phyloP scores from a whole-genome alignment of 108 stramenopile genomes.

The Skeletonema marinoi region DNA sequence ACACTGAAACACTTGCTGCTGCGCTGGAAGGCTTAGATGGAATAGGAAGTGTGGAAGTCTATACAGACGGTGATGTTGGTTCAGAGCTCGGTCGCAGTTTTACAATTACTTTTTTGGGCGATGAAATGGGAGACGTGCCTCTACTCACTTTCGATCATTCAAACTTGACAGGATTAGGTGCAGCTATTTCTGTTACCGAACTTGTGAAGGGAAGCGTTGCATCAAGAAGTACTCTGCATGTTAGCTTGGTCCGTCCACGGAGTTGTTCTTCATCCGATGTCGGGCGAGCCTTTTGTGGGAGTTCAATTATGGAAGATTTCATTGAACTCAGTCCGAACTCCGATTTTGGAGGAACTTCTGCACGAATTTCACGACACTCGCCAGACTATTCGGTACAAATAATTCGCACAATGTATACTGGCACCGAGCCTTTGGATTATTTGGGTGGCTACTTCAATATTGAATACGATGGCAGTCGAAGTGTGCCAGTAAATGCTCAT shows the following conservation, averaged over 20 bases:
- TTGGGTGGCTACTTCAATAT: slow-evolving; percentile 67
- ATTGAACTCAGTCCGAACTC: slow-evolving; percentile 34
- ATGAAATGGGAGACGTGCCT: slow-evolving; percentile 55
- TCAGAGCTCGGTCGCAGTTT: slow-evolving; percentile 63
- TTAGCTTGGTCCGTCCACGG: slow-evolving; percentile 61
- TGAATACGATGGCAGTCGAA: slow-evolving; percentile 57
- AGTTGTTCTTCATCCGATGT: slow-evolving; percentile 64
- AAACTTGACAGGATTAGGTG: slow-evolving; percentile 61
- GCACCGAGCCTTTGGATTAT: slow-evolving; percentile 4
- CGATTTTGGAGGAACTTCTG: slow-evolving; percentile 23
- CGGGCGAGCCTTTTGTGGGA: slow-evolving; percentile 55
- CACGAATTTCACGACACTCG: slow-evolving; percentile 8
- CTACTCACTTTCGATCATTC: slow-evolving; percentile 43
- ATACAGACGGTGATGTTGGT: slow-evolving; percentile 12
- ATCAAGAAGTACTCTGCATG: slow-evolving; percentile 37
- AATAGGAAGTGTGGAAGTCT: slow-evolving; percentile 54
- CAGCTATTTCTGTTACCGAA: slow-evolving; percentile 52
- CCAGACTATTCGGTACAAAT: slow-evolving; percentile 51
- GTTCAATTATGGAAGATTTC: slow-evolving; percentile 27
- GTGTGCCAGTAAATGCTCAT: slow-evolving; percentile 50
- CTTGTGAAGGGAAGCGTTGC: slow-evolving; percentile 62
- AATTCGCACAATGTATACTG: slow-evolving; percentile 30
- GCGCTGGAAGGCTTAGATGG: slow-evolving; percentile 56
- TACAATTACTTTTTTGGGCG: slow-evolving; percentile 64
- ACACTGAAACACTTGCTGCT: slow-evolving; percentile 34